A percentile compares a stretch with the other conserved stretches of the same genome.
These are phyloP conservation scores for Lycium ferocissimum DNA, from an alignment of 257 asterid genomes.

Conservation along the genomic window DNA sequence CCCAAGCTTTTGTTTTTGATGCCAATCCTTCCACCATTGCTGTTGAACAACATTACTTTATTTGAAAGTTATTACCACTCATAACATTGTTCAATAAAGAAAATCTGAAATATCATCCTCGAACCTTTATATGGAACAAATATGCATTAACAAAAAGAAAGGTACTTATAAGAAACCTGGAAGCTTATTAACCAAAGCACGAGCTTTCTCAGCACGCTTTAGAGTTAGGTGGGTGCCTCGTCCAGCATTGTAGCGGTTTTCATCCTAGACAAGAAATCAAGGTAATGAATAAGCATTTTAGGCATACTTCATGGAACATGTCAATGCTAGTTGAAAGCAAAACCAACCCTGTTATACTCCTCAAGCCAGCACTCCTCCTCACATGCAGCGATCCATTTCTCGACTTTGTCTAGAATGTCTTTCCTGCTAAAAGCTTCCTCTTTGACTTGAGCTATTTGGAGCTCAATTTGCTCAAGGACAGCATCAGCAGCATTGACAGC, in stretches of 20 bases:
- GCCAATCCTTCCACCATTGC: slow-evolving; percentile 93
- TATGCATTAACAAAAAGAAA: background rate
- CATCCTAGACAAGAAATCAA: slow-evolving; percentile 59
- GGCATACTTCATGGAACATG: slow-evolving; percentile 33
- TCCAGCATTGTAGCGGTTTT: slow-evolving; percentile 95
- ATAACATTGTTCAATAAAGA: background rate
- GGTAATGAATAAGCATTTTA: background rate
- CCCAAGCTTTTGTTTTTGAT: slow-evolving; percentile 81
- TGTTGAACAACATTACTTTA: slow-evolving; percentile 39
- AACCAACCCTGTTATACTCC: slow-evolving; percentile 88
- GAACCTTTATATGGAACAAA: background rate
- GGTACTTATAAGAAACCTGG: slow-evolving; percentile 62
- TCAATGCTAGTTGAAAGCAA: slow-evolving; percentile 24
- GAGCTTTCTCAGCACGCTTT: slow-evolving; percentile 99
- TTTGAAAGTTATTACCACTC: background rate
- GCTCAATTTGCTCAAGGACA: slow-evolving; percentile 89
- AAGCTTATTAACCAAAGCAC: slow-evolving; percentile 82
- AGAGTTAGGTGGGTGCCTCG: slow-evolving; percentile 94
- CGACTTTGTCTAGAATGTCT: slow-evolving; percentile 94
- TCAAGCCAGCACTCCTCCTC: slow-evolving; percentile 99
- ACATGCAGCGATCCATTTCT: slow-evolving; percentile 96
- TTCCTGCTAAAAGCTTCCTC: slow-evolving; percentile 93
- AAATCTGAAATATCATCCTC: background rate
- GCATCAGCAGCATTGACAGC: slow-evolving; percentile 71
- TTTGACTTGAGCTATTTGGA: slow-evolving; percentile 78